Evolutionary conservation across 2,329 filamentous ascomycete species (phyloP), one percentile per base, ranked within the genome.

Genomic region (Penicillium hordei): DNA sequence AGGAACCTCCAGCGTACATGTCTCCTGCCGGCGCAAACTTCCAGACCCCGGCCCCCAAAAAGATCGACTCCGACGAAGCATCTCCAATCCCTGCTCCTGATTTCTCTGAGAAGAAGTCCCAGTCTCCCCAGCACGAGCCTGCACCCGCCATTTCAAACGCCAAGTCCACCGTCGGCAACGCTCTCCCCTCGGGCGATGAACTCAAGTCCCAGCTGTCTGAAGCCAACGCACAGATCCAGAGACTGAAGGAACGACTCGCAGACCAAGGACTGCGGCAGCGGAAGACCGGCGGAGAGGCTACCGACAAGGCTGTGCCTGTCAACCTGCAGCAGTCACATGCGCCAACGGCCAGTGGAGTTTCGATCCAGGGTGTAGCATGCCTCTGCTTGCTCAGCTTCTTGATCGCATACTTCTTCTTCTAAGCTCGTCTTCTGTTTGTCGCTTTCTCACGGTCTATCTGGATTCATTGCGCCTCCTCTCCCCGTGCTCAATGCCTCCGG

Each of bases 341-440:
- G 75, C 73, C 87, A 77, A 65, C 78, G 21, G 86, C 92, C 67
- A 54, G 70, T 21, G 93, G 94, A 23, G 93, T 99, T 4, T 88
- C 94, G 0, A 86, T 99, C 49, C 89, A 93, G 74, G 85, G 93
- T 61, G 90, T 90, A 44, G 93, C 94, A 23, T 81, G 86, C 23
- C 80, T 99, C 43, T 97, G 93, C 73, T 81, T 99, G 68, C 69
- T 96, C 63, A 93, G 91, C 81, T 99, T 99, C 80, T 78, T 99
- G 71, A 84, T 97, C 67, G 94, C 92, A 55, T 99, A 97, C 78
- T 86, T 97, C 76, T 92, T 99, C 81, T 99, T 99, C 78, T 99
- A 87, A 50, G 49, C 58, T 36, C 25, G 48, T 60, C 43, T 59
- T 45, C n/a, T 58, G 52, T 52, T 44, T 55, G 57, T 55, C 48